These are phyloP conservation scores for Pisolithus tinctorius DNA, from an alignment of 768 basidiomycete genomes.

Conservation along the genomic window DNA sequence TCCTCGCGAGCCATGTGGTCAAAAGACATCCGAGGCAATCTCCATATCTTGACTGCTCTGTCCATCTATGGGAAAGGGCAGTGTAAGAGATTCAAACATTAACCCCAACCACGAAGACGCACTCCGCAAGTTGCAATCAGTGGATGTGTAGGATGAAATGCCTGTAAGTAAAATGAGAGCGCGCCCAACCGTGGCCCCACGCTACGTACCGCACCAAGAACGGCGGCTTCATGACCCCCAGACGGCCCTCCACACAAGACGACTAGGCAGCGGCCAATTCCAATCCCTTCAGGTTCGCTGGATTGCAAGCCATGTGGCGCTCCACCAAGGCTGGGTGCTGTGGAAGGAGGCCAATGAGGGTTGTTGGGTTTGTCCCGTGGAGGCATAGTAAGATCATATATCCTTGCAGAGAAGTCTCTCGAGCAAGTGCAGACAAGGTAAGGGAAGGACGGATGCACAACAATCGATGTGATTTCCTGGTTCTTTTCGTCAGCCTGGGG, in stretches of 20 bases:
- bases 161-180: conserved; percentile 30
- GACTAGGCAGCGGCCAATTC: conserved; percentile 50
- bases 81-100: not conserved
- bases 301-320: conserved; percentile 64
- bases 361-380: conserved; percentile 36
- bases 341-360: conserved; percentile 51
- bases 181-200: not conserved
- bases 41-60: conserved; percentile 72
- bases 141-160: conserved; percentile 60
- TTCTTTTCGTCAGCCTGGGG: conserved; percentile 26
- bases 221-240: conserved; percentile 67
- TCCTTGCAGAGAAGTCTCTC: conserved; percentile 59
- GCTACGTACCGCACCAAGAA: conserved; percentile 51
- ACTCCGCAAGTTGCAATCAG: conserved; percentile 77
- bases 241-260: conserved; percentile 65
- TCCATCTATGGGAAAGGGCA: conserved; percentile 46
- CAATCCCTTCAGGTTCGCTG: conserved; percentile 53
- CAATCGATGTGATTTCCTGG: conserved; percentile 57
- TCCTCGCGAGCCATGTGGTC: conserved; percentile 53
- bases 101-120: conserved; percentile 16
- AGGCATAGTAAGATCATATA: conserved; percentile 53
- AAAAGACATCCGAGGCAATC: conserved; percentile 34
- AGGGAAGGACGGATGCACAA: conserved; percentile 52
- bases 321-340: conserved; percentile 48
- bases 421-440: conserved; percentile 68